Percentiles rank a stretch among this genome's conserved stretches.
phyloP scores from a whole-genome alignment of 177 flowering plant genomes.

The Tripterygium wilfordii region DNA sequence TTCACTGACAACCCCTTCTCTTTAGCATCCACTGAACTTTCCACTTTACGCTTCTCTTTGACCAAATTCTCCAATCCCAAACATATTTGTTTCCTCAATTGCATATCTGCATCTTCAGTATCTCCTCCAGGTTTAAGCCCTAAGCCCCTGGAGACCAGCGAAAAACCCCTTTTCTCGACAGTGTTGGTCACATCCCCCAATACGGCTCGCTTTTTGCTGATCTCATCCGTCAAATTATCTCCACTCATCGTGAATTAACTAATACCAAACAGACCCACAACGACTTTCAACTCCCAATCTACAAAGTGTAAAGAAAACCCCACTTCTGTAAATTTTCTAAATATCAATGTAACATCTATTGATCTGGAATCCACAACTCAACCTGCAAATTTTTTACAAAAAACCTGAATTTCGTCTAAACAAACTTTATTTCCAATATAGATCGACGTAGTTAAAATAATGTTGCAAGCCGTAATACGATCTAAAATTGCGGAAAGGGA shows the following conservation, averaged over 20 bases:
- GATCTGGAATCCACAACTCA: too few relatives aligned
- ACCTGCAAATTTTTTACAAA: too few relatives aligned
- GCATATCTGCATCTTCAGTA: slow-evolving; percentile 9
- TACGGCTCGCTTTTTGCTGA: slow-evolving; percentile 19
- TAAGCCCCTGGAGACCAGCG: slow-evolving; percentile 12
- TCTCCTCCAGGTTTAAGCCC: slow-evolving; percentile 6
- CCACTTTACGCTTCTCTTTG: slow-evolving; percentile 16
- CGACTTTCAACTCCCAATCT: too few relatives aligned
- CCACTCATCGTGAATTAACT: slow-evolving; percentile 21
- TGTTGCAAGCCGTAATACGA: too few relatives aligned
- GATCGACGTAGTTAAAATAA: too few relatives aligned
- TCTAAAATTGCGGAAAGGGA: too few relatives aligned
- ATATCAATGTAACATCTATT: too few relatives aligned
- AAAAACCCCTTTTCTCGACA: slow-evolving; percentile 35
- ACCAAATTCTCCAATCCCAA: slow-evolving; percentile 24
- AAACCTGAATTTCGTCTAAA: too few relatives aligned
- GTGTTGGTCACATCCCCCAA: slow-evolving; percentile 57
- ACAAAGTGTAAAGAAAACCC: too few relatives aligned
- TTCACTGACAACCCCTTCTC: too few relatives aligned
- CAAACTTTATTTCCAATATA: too few relatives aligned
- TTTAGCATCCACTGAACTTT: slow-evolving; percentile 1
- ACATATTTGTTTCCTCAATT: slow-evolving; percentile 18
- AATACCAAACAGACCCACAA: neutral
- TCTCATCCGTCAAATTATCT: slow-evolving; percentile 17
- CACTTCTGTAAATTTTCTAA: too few relatives aligned